Conservation (phyloP, 2,329 filamentous ascomycete species). For the Neobulgaria alba region DNA sequence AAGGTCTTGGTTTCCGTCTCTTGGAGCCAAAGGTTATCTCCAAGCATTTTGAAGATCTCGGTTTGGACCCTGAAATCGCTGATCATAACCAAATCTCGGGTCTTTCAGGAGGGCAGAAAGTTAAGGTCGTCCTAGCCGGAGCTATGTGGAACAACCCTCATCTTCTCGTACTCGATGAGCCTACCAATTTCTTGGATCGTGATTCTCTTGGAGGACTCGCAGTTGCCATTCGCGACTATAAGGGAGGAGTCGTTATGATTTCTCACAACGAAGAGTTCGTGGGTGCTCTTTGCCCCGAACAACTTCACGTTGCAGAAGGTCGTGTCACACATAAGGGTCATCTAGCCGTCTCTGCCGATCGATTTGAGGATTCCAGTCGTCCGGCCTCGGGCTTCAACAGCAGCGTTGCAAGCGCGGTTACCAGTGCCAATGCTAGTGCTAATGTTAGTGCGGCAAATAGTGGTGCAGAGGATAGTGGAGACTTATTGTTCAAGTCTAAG, state of each 20-base stretch:
- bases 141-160: slow-evolving; percentile 99
- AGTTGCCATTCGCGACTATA: slow-evolving; percentile 97
- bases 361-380: slow-evolving; percentile 74
- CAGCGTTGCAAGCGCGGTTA: slow-evolving; percentile 48
- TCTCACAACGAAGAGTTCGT: slow-evolving; percentile 99
- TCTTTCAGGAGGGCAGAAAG: slow-evolving; percentile 93
- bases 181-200: slow-evolving; percentile 97
- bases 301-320: slow-evolving; percentile 89
- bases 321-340: slow-evolving; percentile 78
- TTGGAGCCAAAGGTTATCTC: slow-evolving; percentile 89
- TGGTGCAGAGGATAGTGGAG: slow-evolving; percentile 73
- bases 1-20: slow-evolving; percentile 92
- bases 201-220: slow-evolving; percentile 94
- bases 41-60: slow-evolving; percentile 96
- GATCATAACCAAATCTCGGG: slow-evolving; percentile 98
- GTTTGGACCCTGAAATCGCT: slow-evolving; percentile 93
- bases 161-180: slow-evolving; percentile 93
- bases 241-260: slow-evolving; percentile 97
- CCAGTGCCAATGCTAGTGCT: slow-evolving; percentile 44
- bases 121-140: slow-evolving; percentile 94
- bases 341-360: slow-evolving; percentile 63
- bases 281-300: slow-evolving; percentile 87
- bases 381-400: slow-evolving; percentile 54
- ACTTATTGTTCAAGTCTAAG: slow-evolving; percentile 78
- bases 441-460: slow-evolving; percentile 62